Evolutionary conservation across 441 rosid genomes (phyloP).

Genomic region (Sinapis alba): DNA sequence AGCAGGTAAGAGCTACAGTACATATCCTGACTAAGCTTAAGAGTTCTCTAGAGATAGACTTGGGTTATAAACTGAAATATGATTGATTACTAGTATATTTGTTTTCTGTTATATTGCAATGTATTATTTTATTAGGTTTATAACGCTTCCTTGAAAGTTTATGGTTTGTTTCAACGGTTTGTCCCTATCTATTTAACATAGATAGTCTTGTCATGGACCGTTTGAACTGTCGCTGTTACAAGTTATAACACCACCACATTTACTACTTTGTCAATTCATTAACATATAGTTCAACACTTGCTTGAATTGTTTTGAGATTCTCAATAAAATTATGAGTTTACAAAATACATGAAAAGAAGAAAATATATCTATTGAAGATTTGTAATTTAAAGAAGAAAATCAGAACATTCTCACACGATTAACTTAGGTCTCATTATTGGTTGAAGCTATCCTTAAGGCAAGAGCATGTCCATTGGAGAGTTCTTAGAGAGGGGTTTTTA

Average conservation of each 20-base stretch:
- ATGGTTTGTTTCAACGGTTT: constrained; percentile 22
- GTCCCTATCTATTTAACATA: background rate
- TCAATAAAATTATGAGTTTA: background rate
- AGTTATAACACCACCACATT: constrained; percentile 15
- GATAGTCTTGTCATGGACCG: constrained; percentile 4
- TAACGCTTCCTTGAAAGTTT: constrained; percentile 16
- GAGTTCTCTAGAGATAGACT: background rate
- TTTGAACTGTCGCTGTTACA: constrained; percentile 20
- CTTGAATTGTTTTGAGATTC: background rate
- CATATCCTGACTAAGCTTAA: background rate
- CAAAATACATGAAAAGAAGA: background rate
- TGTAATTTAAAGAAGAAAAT: background rate
- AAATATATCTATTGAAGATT: background rate
- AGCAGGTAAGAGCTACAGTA: background rate
- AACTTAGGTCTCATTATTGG: background rate
- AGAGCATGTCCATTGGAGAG: no score
- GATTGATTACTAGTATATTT: background rate
- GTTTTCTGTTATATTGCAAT: background rate
- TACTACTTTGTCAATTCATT: constrained; percentile 18
- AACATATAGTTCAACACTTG: constrained; percentile 26
- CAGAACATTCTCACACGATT: background rate
- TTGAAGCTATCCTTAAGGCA: background rate
- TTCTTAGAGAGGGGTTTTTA: no score
- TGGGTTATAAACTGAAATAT: background rate
- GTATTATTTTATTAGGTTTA: background rate